Conservation (phyloP, 2,329 filamentous ascomycete genomes). For the Hymenoscyphus fraxineus region DNA sequence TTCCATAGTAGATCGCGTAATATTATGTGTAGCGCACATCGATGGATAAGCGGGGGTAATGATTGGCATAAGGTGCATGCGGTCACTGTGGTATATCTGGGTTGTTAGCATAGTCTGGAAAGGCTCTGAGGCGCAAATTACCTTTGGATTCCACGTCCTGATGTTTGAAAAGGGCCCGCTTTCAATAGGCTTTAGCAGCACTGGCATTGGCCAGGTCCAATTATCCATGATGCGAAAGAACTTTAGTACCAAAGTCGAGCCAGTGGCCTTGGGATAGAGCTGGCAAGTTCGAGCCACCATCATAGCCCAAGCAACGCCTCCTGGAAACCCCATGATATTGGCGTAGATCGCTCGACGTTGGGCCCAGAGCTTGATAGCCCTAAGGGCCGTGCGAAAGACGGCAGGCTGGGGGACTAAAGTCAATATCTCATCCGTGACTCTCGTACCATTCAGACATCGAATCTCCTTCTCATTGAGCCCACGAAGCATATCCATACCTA, state of each 20-base stretch:
- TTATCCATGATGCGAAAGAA: constrained; percentile 90
- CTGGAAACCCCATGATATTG: constrained; percentile 94
- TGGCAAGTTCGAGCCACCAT: constrained; percentile 94
- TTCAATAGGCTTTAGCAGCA: constrained; percentile 84
- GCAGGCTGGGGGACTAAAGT: constrained; percentile 82
- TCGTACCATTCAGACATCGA: constrained; percentile 86
- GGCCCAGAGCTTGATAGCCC: constrained; percentile 95
- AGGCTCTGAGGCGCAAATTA: constrained; percentile 37
- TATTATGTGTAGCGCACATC: constrained; percentile 96
- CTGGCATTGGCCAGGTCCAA: constrained; percentile 94
- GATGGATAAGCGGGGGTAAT: constrained; percentile 97
- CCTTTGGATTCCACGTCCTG: constrained; percentile 91
- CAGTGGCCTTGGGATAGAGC: constrained; percentile 87
- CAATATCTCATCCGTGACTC: constrained; percentile 91
- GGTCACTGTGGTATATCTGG: constrained; percentile 47
- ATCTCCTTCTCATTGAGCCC: constrained; percentile 85
- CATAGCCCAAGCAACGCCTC: constrained; percentile 98
- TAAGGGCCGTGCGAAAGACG: constrained; percentile 82
- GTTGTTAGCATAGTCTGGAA: constrained; percentile 25
- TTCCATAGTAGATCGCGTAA: constrained; percentile 78
- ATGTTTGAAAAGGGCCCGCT: constrained; percentile 69
- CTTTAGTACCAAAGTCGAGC: constrained; percentile 83
- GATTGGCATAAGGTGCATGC: constrained; percentile 91
- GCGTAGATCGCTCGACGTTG: constrained; percentile 89
- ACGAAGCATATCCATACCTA: constrained; percentile 78